These are phyloP conservation scores for Bruguiera sexangula DNA, from an alignment of 345 rosid species.

Conservation along the genomic window DNA sequence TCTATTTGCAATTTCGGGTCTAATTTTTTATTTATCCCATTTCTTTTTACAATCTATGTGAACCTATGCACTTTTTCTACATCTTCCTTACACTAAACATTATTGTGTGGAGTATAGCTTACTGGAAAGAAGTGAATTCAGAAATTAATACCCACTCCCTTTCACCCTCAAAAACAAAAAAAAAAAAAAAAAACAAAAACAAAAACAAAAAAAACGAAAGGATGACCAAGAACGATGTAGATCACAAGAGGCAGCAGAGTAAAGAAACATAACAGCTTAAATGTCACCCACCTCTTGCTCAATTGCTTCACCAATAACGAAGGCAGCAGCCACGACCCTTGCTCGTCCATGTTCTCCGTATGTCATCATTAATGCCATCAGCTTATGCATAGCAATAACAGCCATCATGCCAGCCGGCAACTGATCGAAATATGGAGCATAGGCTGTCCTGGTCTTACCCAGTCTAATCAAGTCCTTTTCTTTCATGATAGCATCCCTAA, in stretches of 20 bases:
- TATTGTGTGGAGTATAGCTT: too few relatives aligned
- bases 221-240: too few relatives aligned
- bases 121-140: too few relatives aligned
- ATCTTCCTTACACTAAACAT: too few relatives aligned
- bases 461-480: constrained; percentile 59
- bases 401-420: constrained; percentile 90
- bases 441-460: constrained; percentile 48
- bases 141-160: too few relatives aligned
- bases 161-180: too few relatives aligned
- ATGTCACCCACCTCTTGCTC: constrained; percentile 79
- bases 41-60: neutral
- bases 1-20: neutral
- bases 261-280: constrained; percentile 15
- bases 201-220: too few relatives aligned
- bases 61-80: too few relatives aligned
- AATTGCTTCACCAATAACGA: constrained; percentile 71
- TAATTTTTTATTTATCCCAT: neutral
- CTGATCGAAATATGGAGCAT: constrained; percentile 58
- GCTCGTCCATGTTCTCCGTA: constrained; percentile 68
- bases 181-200: too few relatives aligned
- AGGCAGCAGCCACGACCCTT: constrained; percentile 72
- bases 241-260: neutral
- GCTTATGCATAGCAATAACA: constrained; percentile 93
- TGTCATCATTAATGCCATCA: constrained; percentile 70
- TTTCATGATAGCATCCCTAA: constrained; percentile 58